These are phyloP conservation scores for Cryptococcus sp. DNA, from an alignment of 1,284 basidiomycete species.

Conservation along the genomic window DNA sequence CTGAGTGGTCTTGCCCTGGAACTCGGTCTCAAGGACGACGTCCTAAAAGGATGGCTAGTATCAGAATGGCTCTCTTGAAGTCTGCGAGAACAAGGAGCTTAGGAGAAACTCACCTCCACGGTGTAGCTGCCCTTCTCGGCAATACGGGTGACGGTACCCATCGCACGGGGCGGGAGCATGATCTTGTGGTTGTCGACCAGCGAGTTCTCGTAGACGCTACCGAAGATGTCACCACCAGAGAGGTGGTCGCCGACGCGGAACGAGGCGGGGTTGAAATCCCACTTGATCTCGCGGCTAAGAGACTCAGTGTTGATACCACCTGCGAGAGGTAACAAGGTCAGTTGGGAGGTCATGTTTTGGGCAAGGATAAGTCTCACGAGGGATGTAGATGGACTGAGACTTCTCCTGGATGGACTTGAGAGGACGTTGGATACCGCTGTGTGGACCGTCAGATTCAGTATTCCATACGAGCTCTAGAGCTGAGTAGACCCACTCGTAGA, in stretches of 20 bases:
- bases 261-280: slow-evolving; percentile 90
- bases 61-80: not conserved
- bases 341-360: not conserved
- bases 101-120: slow-evolving; percentile 66
- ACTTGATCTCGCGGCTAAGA: slow-evolving; percentile 80
- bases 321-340: slow-evolving; percentile 7
- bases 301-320: slow-evolving; percentile 94
- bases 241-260: slow-evolving; percentile 94
- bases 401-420: slow-evolving; percentile 88
- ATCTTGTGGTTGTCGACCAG: slow-evolving; percentile 95
- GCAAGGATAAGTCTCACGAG: slow-evolving; percentile 55
- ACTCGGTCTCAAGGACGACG: slow-evolving; percentile 93
- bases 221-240: slow-evolving; percentile 94
- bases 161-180: slow-evolving; percentile 88
- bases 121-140: slow-evolving; percentile 93
- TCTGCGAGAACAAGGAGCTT: no score
- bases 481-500: slow-evolving; percentile 64
- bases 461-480: not conserved
- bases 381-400: slow-evolving; percentile 98
- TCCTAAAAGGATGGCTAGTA: slow-evolving; percentile 59
- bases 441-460: slow-evolving; percentile 5
- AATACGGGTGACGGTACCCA: slow-evolving; percentile 91
- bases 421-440: slow-evolving; percentile 83
- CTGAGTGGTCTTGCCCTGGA: slow-evolving; percentile 89
- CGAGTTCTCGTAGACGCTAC: slow-evolving; percentile 94